Evolutionary conservation across 2,329 filamentous ascomycete species (phyloP).

Genomic region (Lithohypha guttulata): DNA sequence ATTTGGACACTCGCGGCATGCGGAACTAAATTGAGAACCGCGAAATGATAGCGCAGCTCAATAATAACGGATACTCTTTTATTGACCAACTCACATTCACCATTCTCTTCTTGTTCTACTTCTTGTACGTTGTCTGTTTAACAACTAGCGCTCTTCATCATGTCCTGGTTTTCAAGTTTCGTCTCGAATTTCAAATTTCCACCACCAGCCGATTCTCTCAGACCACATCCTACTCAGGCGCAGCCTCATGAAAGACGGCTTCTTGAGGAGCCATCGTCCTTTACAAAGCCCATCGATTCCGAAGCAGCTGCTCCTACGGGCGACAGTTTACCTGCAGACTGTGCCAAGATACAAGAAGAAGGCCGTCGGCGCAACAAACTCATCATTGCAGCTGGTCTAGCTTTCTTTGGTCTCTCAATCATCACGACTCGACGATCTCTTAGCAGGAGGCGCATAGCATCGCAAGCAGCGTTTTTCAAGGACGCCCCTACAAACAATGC

Average conservation of each 20-base stretch:
- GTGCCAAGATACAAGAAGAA: constrained; percentile 11
- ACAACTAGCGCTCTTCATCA: constrained; percentile 7
- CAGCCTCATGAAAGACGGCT: constrained; percentile 12
- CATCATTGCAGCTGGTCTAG: constrained; percentile 62
- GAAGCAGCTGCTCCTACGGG: constrained; percentile 2
- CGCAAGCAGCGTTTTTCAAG: constrained; percentile 60
- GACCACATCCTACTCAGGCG: constrained; percentile 2
- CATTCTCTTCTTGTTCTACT: too few species aligned
- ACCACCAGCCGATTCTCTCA: constrained; percentile 9
- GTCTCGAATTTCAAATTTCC: constrained; percentile 12
- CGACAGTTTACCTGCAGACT: constrained; percentile 6
- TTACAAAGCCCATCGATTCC: background rate
- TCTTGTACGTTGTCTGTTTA: too few species aligned
- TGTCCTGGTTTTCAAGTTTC: constrained; percentile 21
- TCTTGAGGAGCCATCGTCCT: constrained; percentile 12
- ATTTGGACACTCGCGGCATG: too few species aligned
- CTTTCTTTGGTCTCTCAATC: constrained; percentile 63
- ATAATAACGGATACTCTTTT: too few species aligned
- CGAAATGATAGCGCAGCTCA: too few species aligned
- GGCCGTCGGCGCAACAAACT: constrained; percentile 43
- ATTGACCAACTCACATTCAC: too few species aligned
- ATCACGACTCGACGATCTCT: constrained; percentile 63
- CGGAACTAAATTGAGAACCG: too few species aligned
- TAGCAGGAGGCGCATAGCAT: constrained; percentile 48
- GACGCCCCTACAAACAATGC: constrained; percentile 35